Percentiles rank a stretch among this genome's conserved stretches.
phyloP scores from a whole-genome alignment of 1,139 yeast species.

The Taphrina betulina region DNA sequence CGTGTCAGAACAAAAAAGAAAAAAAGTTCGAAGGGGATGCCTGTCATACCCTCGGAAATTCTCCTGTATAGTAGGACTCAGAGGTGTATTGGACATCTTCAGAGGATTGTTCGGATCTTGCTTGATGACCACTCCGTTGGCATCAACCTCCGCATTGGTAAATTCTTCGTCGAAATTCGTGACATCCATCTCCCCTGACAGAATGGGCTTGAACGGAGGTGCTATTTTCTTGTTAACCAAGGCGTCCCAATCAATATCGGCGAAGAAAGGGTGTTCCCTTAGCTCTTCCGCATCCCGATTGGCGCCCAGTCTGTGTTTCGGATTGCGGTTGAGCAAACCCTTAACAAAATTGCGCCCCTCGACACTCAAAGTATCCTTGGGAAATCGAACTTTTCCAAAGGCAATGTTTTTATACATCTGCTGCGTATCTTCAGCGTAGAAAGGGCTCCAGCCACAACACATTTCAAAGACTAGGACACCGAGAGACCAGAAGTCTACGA shows the following conservation, averaged over 20 bases:
- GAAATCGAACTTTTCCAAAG: conserved; percentile 94
- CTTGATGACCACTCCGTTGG: conserved; percentile 39
- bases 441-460: conserved; percentile 99
- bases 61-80: conserved; percentile 92
- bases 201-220: conserved; percentile 95
- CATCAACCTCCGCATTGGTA: conserved; percentile 84
- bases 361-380: conserved; percentile 85
- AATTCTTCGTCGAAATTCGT: conserved; percentile 97
- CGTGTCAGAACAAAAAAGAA: neutral
- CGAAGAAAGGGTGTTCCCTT: conserved; percentile 84
- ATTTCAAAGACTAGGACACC: conserved; percentile 91
- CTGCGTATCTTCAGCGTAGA: conserved; percentile 94
- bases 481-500: conserved; percentile 97
- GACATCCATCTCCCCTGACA: conserved; percentile 86
- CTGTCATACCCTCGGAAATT: conserved; percentile 76
- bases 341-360: conserved; percentile 94
- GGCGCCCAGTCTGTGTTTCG: conserved; percentile 90
- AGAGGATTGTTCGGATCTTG: conserved; percentile 54
- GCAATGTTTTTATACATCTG: conserved; percentile 99
- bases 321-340: conserved; percentile 90
- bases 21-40: no score
- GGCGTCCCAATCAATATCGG: conserved; percentile 85
- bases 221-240: conserved; percentile 79
- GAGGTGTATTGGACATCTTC: conserved; percentile 70
- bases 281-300: conserved; percentile 87